phyloP scores from a whole-genome alignment of 2,329 filamentous ascomycete species.

The Claviceps sp. region DNA sequence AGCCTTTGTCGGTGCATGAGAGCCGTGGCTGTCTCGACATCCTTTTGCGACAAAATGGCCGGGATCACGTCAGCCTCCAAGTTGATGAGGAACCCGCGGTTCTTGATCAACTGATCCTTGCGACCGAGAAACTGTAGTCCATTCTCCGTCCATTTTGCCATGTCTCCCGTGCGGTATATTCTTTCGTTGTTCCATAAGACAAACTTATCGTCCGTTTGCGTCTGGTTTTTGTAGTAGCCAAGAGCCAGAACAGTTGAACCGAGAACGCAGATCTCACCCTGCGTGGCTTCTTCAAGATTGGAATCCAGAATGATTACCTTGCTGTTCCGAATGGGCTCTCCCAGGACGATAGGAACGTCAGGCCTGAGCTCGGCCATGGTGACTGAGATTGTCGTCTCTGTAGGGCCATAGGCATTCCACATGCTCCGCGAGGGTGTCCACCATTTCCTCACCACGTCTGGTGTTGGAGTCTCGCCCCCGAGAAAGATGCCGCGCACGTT shows the following conservation, averaged over 20 bases:
- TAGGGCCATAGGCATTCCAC: constrained; percentile 10
- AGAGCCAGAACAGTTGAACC: constrained; percentile 23
- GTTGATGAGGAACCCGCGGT: constrained; percentile 22
- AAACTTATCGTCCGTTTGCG: constrained; percentile 7
- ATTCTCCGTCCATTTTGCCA: neutral
- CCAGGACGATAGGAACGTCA: neutral
- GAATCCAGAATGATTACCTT: neutral
- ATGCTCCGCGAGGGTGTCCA: neutral
- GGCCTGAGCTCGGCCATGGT: constrained; percentile 6
- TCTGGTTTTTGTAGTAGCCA: constrained; percentile 24
- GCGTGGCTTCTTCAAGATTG: neutral
- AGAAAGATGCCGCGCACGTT: constrained; percentile 6
- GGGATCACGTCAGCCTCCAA: constrained; percentile 19
- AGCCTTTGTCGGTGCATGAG: constrained; percentile 9
- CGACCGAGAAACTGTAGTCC: constrained; percentile 16
- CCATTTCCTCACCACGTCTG: constrained; percentile 5
- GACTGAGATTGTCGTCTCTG: constrained; percentile 7
- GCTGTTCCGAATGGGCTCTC: neutral
- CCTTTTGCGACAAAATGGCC: constrained; percentile 9
- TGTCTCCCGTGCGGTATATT: constrained; percentile 26
- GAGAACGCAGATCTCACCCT: constrained; percentile 9
- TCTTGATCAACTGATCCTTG: constrained; percentile 17
- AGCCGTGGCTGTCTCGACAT: constrained; percentile 10
- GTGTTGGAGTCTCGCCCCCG: constrained; percentile 6
- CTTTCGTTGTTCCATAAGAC: constrained; percentile 7